A percentile compares a stretch with the other conserved stretches of the same genome.
These are phyloP conservation scores for Trichaptum fuscoviolaceum DNA, from an alignment of 768 basidiomycete species.

Conservation along the genomic window DNA sequence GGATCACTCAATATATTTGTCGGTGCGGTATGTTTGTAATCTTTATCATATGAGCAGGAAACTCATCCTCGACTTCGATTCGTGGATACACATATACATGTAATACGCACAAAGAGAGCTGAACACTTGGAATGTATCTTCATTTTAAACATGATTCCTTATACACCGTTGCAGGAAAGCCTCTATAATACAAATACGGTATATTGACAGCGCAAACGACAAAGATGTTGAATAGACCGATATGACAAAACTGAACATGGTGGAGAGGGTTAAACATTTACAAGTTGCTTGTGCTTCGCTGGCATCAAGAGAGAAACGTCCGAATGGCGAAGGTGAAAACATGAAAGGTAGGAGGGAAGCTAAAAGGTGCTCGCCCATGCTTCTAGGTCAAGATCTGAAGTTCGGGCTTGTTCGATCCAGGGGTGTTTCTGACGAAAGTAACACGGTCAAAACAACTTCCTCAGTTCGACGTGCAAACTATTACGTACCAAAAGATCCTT, in stretches of 20 bases:
- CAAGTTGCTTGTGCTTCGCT: background rate
- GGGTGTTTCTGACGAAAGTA: conserved; percentile 49
- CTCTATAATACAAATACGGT: background rate
- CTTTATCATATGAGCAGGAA: too few relatives aligned
- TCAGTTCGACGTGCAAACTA: conserved; percentile 8
- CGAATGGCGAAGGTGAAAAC: background rate
- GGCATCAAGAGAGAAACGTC: background rate
- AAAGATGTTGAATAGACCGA: background rate
- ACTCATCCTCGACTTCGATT: too few relatives aligned
- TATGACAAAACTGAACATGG: background rate
- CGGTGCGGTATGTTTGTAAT: background rate
- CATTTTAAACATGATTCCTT: background rate
- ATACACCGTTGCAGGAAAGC: background rate
- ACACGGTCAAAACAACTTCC: background rate
- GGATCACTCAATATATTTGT: background rate
- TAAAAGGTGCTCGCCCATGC: conserved; percentile 76
- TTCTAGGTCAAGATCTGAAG: conserved; percentile 64
- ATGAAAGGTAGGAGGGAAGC: background rate
- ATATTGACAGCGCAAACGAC: background rate
- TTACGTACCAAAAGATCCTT: conserved; percentile 75
- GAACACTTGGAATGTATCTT: background rate
- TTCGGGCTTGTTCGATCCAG: conserved; percentile 66
- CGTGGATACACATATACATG: background rate
- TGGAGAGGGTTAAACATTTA: background rate
- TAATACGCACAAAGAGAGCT: background rate